These are phyloP conservation scores for Microthyrium microscopicum DNA, from an alignment of 2,329 filamentous ascomycete genomes.

Conservation along the genomic window DNA sequence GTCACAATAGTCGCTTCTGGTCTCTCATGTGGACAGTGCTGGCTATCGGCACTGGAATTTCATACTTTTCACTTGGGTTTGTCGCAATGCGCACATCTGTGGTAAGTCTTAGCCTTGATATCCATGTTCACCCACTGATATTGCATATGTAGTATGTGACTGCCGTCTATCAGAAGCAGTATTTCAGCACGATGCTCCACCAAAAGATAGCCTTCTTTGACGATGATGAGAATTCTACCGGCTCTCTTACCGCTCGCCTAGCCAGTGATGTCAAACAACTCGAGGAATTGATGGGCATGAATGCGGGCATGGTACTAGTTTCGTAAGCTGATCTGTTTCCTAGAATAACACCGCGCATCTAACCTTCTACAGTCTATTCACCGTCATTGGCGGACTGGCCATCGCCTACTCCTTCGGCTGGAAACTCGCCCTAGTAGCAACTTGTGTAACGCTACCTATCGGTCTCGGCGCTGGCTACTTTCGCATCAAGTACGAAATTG, in stretches of 20 bases:
- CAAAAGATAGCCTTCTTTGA: constrained; percentile 47
- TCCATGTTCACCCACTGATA: no score
- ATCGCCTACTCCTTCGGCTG: constrained; percentile 59
- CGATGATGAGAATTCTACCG: constrained; percentile 40
- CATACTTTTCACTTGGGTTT: constrained; percentile 35
- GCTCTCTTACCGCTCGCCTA: constrained; percentile 40
- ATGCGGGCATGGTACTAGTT: constrained; percentile 42
- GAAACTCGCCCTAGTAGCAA: constrained; percentile 55
- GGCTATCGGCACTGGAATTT: constrained; percentile 34
- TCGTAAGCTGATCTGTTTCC: constrained; percentile 24
- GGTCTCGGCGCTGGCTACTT: constrained; percentile 32
- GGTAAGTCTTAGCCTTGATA: constrained; percentile 18
- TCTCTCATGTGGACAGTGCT: constrained; percentile 48
- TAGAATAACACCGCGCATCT: no score
- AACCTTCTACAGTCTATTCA: constrained; percentile 35
- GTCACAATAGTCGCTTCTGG: constrained; percentile 37
- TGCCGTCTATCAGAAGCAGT: constrained; percentile 38
- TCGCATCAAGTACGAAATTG: constrained; percentile 38
- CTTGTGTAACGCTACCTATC: constrained; percentile 40
- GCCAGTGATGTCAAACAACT: constrained; percentile 41
- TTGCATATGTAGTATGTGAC: constrained; percentile 28
- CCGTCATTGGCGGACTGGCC: constrained; percentile 43
- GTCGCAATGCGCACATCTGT: constrained; percentile 9
- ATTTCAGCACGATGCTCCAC: constrained; percentile 41
- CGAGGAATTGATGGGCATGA: constrained; percentile 45